Percentiles rank a stretch among this genome's conserved stretches.
Evolutionary conservation across 2,329 filamentous ascomycete genomes (phyloP).

Genomic region (Neurospora sp.): DNA sequence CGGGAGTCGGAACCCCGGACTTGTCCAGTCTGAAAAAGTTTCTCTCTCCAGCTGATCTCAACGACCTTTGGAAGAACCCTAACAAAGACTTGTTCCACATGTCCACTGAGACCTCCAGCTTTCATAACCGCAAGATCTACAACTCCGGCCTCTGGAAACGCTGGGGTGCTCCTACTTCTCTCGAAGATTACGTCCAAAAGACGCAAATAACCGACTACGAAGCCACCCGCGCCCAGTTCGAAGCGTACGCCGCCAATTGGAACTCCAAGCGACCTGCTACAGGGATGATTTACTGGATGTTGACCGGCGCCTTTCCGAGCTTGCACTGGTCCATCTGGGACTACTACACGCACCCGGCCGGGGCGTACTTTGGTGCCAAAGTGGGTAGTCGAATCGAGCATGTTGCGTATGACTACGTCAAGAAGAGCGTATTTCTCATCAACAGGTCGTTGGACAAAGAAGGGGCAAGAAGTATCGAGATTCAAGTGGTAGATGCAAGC

Average conservation of each 20-base stretch:
- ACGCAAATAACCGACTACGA: constrained; percentile 56
- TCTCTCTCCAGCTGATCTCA: constrained; percentile 37
- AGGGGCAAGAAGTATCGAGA: constrained; percentile 31
- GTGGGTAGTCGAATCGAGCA: constrained; percentile 39
- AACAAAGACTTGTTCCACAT: constrained; percentile 48
- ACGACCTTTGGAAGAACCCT: constrained; percentile 45
- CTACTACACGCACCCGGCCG: constrained; percentile 48
- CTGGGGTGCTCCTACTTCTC: constrained; percentile 39
- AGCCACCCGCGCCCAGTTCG: constrained; percentile 48
- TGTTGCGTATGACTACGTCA: constrained; percentile 43
- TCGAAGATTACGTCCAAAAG: constrained; percentile 50
- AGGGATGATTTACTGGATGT: constrained; percentile 57
- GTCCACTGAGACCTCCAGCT: constrained; percentile 43
- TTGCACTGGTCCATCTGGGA: constrained; percentile 58
- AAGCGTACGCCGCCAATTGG: constrained; percentile 44
- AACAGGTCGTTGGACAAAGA: constrained; percentile 36
- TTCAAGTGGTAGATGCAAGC: constrained; percentile 39
- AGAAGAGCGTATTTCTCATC: constrained; percentile 37
- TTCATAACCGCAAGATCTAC: constrained; percentile 47
- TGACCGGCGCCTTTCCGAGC: constrained; percentile 54
- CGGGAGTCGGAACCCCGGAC: constrained; percentile 53
- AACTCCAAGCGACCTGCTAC: constrained; percentile 42
- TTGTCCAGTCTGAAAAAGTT: constrained; percentile 43
- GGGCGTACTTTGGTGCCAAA: constrained; percentile 51
- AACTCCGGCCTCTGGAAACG: constrained; percentile 43